These are phyloP conservation scores for Adenanthera pavonina DNA, from an alignment of 306 rosid species.

Conservation along the genomic window DNA sequence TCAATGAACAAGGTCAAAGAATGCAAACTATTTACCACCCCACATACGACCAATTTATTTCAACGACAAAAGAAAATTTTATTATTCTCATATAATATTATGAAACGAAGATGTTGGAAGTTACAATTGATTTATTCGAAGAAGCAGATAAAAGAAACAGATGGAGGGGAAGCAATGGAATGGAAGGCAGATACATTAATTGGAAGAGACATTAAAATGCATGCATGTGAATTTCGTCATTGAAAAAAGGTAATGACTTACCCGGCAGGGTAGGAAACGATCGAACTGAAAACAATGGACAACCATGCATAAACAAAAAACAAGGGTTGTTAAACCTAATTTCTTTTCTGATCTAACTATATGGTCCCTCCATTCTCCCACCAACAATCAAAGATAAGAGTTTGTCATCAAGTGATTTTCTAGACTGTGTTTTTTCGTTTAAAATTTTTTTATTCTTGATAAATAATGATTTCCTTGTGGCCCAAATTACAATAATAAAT, in stretches of 20 bases:
- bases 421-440: not conserved
- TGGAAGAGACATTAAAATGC: constrained; percentile 6
- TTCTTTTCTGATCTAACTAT: not conserved
- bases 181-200: constrained; percentile 4
- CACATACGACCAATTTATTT: not conserved
- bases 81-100: not conserved
- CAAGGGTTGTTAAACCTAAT: constrained; percentile 42
- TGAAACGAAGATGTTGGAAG: not conserved
- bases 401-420: not conserved
- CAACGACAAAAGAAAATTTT: not conserved
- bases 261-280: constrained; percentile 46
- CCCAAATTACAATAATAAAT: not conserved
- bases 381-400: not conserved
- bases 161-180: not conserved
- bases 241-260: constrained; percentile 42
- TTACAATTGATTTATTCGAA: not conserved
- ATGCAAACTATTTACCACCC: not conserved
- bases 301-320: not conserved
- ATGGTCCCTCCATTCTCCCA: constrained; percentile 11
- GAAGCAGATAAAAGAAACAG: not conserved
- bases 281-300: constrained; percentile 5
- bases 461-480: not conserved
- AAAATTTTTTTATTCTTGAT: not conserved
- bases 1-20: not conserved
- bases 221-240: constrained; percentile 39